phyloP scores from a whole-genome alignment of 2,329 filamentous ascomycete genomes.

The Aspergillus tubingensis region DNA sequence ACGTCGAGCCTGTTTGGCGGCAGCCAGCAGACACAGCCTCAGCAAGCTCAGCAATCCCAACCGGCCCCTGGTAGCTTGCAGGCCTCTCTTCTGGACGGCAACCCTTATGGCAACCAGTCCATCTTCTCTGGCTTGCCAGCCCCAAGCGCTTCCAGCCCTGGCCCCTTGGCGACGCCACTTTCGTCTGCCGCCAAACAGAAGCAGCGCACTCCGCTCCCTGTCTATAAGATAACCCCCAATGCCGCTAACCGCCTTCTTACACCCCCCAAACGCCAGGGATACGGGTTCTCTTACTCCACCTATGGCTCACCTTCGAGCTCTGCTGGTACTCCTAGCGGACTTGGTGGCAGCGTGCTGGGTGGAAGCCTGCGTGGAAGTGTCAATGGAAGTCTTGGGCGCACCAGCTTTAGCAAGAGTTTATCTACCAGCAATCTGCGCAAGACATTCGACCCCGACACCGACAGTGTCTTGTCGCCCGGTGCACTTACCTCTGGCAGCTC shows the following conservation, averaged over 20 bases:
- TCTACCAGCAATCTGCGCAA: constrained; percentile 84
- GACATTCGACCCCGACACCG: constrained; percentile 72
- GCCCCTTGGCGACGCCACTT: constrained; percentile 87
- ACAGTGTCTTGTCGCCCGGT: constrained; percentile 82
- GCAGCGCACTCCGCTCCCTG: constrained; percentile 76
- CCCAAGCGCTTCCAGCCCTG: constrained; percentile 68
- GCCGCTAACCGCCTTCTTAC: constrained; percentile 79
- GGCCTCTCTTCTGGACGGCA: constrained; percentile 77
- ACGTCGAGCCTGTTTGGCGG: constrained; percentile 56
- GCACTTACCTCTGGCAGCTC: constrained; percentile 73
- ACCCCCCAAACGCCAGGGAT: constrained; percentile 77
- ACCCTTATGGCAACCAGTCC: constrained; percentile 85
- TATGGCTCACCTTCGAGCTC: constrained; percentile 78
- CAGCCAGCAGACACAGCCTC: constrained; percentile 55
- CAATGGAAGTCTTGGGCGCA: constrained; percentile 59
- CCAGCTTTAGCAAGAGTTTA: constrained; percentile 80
- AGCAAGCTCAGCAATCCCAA: constrained; percentile 50
- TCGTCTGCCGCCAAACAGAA: constrained; percentile 74
- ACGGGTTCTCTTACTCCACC: constrained; percentile 89
- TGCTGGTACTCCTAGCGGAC: constrained; percentile 67
- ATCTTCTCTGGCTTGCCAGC: constrained; percentile 74
- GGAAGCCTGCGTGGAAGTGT: constrained; percentile 40
- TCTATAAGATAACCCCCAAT: constrained; percentile 82
- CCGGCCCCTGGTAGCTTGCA: constrained; percentile 58
- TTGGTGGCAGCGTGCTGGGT: constrained; percentile 65